A percentile compares a stretch with the other conserved stretches of the same genome.
Evolutionary conservation across 768 basidiomycete species (phyloP).

Genomic region (Termitomyces sp.): DNA sequence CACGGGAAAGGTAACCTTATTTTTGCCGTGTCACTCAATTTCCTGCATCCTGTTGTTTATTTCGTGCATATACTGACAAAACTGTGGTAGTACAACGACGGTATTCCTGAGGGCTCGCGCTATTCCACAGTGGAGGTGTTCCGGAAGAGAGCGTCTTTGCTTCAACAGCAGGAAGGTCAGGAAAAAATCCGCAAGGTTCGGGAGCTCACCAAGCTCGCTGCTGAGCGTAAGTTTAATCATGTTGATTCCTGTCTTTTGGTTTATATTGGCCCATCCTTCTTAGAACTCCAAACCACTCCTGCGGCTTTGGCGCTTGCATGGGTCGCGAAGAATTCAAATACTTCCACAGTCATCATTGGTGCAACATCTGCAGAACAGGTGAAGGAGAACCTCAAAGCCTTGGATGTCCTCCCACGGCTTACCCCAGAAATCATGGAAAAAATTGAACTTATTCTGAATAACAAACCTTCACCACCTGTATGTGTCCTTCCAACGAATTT

Average conservation of each 20-base stretch:
- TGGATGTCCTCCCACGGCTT: constrained; percentile 62
- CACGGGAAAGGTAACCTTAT: constrained; percentile 63
- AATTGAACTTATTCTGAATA: constrained; percentile 58
- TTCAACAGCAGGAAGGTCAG: constrained; percentile 56
- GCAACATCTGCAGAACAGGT: constrained; percentile 62
- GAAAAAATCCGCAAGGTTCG: constrained; percentile 67
- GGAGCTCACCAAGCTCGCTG: constrained; percentile 61
- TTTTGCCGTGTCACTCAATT: too few species aligned
- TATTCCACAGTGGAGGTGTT: constrained; percentile 50
- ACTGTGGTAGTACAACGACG: constrained; percentile 59
- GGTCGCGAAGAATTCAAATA: constrained; percentile 69
- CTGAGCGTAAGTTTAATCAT: constrained; percentile 31
- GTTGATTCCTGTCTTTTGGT: neutral
- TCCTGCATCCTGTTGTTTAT: neutral
- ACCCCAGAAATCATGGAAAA: constrained; percentile 53
- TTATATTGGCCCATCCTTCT: neutral
- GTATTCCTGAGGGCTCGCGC: constrained; percentile 70
- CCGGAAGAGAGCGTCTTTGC: constrained; percentile 44
- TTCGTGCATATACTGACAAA: neutral
- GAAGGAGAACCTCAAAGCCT: constrained; percentile 10
- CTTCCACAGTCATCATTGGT: constrained; percentile 64
- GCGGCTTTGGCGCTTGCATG: constrained; percentile 75
- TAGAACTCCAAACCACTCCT: constrained; percentile 40
- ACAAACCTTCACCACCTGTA: constrained; percentile 33
- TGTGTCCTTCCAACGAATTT: neutral